These are phyloP conservation scores for Aspergillus quadrilineatus DNA, from an alignment of 2,329 filamentous ascomycete genomes.

Conservation along the genomic window DNA sequence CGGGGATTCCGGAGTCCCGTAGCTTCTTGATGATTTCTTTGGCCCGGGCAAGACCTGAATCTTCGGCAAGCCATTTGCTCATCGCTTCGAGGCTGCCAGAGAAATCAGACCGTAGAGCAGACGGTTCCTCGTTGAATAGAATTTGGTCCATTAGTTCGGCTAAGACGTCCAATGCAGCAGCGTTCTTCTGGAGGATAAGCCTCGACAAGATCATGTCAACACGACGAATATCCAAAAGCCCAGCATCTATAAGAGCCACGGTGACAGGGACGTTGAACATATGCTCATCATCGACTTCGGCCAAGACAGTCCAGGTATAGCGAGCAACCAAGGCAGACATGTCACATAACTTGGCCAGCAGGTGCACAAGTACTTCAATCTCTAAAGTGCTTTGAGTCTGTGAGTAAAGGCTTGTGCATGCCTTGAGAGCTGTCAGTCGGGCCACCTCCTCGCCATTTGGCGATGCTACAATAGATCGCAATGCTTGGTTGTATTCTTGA, in stretches of 20 bases:
- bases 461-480: conserved; percentile 54
- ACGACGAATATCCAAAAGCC: conserved; percentile 60
- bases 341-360: conserved; percentile 62
- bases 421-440: conserved; percentile 55
- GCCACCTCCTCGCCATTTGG: conserved; percentile 58
- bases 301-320: conserved; percentile 49
- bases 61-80: conserved; percentile 75
- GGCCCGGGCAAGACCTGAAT: conserved; percentile 64
- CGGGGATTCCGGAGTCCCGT: conserved; percentile 53
- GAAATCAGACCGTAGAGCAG: conserved; percentile 81
- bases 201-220: conserved; percentile 73
- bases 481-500: conserved; percentile 58
- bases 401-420: conserved; percentile 57
- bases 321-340: conserved; percentile 59
- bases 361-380: conserved; percentile 61
- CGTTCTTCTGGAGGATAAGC: conserved; percentile 68
- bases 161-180: conserved; percentile 74
- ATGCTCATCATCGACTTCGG: conserved; percentile 57
- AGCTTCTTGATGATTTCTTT: conserved; percentile 70
- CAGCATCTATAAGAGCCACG: conserved; percentile 59
- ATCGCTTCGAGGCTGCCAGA: conserved; percentile 77
- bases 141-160: conserved; percentile 75
- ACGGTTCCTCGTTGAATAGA: conserved; percentile 72
- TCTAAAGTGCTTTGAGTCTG: conserved; percentile 57
- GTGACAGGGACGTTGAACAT: conserved; percentile 64